Evolutionary conservation across 2,329 filamentous ascomycete genomes (phyloP), one percentile per base, ranked within the genome.

Genomic region (Clarireedia hainanense): DNA sequence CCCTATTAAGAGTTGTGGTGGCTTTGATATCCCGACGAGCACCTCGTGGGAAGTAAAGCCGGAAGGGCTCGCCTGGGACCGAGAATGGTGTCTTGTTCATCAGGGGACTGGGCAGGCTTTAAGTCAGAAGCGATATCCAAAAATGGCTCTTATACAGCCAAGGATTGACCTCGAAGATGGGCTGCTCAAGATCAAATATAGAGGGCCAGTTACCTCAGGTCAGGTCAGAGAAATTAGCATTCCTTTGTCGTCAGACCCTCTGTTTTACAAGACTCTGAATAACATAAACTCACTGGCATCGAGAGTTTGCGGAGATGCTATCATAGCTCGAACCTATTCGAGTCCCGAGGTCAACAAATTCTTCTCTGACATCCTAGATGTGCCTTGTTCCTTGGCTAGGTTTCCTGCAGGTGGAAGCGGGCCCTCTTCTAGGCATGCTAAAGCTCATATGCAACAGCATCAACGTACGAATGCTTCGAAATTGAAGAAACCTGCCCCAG

Each of bases 31-130:
- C 30, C 86, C 90, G 1, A 59, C 72, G 0, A 78, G 75, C 2
- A 74, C 73, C 6, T 67, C 76, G 14, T 99, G 94, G 94, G 83
- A 88, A 64, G 78, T 97, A 20, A 82, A 80, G 55, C 76, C 80
- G 6, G 91, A 96, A 72, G 94, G 94, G 0, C 76, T 99, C 2
- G 87, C 85, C 7, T 97, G 92, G 91, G 94, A 99, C 69, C 80
- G 94, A 59, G 92, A 97, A 74, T 99, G 94, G 92, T 97, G 92
- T 71, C 75, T 99, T 20, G 78, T 99, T 14, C 91, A 96, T 68
- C 81, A 85, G 66, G 91, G 89, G 45, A 95, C 91, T 1, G 88
- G 89, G 0, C 84, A 85, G 63, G 90, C 87, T 5, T 75, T 99
- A 53, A 96, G 83, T 67, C 92, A 97, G 71, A 99, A 97, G 72